Conservation (phyloP, 768 basidiomycete species). For the Amanita polypyramis region DNA sequence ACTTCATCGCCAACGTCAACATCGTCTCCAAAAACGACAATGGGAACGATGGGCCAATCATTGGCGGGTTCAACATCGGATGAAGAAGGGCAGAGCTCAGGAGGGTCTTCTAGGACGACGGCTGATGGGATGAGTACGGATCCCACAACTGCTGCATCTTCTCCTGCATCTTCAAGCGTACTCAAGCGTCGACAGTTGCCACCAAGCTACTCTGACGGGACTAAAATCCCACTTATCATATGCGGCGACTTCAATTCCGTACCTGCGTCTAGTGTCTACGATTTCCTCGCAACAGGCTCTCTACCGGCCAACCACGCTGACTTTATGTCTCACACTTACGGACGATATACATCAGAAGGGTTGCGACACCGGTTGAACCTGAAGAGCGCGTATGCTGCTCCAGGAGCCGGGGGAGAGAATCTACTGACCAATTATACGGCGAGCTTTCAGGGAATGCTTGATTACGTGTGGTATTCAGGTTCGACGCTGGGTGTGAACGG, state of each 20-base stretch:
- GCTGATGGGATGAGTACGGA: background rate
- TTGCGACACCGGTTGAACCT: constrained; percentile 69
- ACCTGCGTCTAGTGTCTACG: constrained; percentile 81
- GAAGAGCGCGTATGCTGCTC: constrained; percentile 72
- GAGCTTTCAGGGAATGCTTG: constrained; percentile 76
- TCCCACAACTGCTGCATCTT: constrained; percentile 1
- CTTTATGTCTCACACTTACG: constrained; percentile 87
- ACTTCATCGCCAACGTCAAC: constrained; percentile 25
- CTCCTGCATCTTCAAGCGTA: constrained; percentile 1
- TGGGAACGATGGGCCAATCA: constrained; percentile 2
- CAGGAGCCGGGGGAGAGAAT: constrained; percentile 22
- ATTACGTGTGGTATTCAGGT: constrained; percentile 90
- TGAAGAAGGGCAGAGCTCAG: constrained; percentile 3
- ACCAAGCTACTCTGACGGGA: constrained; percentile 71
- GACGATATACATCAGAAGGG: constrained; percentile 86
- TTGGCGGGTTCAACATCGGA: constrained; percentile 10
- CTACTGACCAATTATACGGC: constrained; percentile 88
- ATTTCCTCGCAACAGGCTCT: constrained; percentile 70
- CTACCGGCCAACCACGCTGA: constrained; percentile 74
- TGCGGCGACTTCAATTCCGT: constrained; percentile 96
- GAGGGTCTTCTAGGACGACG: background rate
- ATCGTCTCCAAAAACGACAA: constrained; percentile 12
- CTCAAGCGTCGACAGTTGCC: constrained; percentile 27
- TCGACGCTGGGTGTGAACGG: constrained; percentile 66
- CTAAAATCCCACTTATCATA: constrained; percentile 83